A percentile compares a stretch with the other conserved stretches of the same genome.
phyloP scores from a whole-genome alignment of 2,329 filamentous ascomycete species.

The Chaetomium strumarium region DNA sequence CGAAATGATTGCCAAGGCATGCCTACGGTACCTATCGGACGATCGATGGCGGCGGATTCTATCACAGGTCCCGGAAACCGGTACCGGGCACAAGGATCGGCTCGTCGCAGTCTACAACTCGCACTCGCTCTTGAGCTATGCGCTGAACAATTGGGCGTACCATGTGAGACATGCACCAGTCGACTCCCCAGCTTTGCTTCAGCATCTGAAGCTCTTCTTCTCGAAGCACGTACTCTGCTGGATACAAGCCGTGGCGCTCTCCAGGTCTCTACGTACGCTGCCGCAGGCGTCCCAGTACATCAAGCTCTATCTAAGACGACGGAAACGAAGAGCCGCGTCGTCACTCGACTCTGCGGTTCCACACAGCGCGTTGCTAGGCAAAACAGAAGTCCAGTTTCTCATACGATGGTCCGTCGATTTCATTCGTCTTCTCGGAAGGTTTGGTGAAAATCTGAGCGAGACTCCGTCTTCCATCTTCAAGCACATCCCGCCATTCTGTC shows the following conservation, averaged over 20 bases:
- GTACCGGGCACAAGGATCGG: background rate
- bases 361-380: background rate
- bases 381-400: background rate
- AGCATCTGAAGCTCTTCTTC: conserved; percentile 3
- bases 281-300: conserved; percentile 1
- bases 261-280: background rate
- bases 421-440: background rate
- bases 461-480: conserved; percentile 5
- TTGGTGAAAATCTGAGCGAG: conserved; percentile 1
- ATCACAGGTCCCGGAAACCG: background rate
- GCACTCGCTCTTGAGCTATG: conserved; percentile 4
- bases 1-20: background rate
- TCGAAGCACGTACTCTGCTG: conserved; percentile 3
- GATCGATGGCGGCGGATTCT: conserved; percentile 1
- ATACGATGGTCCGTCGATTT: background rate
- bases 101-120: background rate
- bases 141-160: conserved; percentile 6
- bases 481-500: conserved; percentile 1
- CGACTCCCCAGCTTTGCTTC: background rate
- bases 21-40: conserved; percentile 1
- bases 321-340: background rate
- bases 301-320: background rate
- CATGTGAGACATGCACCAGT: conserved; percentile 1
- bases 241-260: conserved; percentile 6
- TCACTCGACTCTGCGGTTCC: background rate